These are phyloP conservation scores for Chytriomyces sp. DNA, from an alignment of 192 early-diverging fungal species.

Conservation along the genomic window DNA sequence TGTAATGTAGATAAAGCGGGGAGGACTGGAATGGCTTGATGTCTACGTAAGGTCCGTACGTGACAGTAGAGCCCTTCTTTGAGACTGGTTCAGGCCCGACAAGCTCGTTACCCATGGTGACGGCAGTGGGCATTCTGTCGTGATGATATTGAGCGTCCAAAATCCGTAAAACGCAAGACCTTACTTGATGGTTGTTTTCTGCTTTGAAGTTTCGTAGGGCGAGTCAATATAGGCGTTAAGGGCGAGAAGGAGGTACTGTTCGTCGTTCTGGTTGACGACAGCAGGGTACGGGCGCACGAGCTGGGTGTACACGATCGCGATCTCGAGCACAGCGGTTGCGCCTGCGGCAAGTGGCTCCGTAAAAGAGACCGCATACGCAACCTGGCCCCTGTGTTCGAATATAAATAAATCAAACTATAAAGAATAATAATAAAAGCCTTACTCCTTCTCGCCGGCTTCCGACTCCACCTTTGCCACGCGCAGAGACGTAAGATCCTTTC, in stretches of 20 bases:
- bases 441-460: too few relatives aligned
- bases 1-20: conserved; percentile 67
- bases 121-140: conserved; percentile 35
- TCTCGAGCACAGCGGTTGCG: conserved; percentile 30
- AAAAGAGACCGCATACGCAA: conserved; percentile 30
- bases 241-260: conserved; percentile 66
- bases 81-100: conserved; percentile 30
- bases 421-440: conserved; percentile 42
- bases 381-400: conserved; percentile 8
- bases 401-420: conserved; percentile 21
- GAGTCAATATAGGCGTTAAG: conserved; percentile 65
- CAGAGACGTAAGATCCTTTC: too few relatives aligned
- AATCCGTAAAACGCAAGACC: conserved; percentile 24
- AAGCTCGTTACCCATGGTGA: conserved; percentile 32
- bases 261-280: conserved; percentile 60
- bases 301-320: conserved; percentile 38
- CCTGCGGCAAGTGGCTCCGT: conserved; percentile 24
- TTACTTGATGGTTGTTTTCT: conserved; percentile 80
- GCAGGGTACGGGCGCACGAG: conserved; percentile 43
- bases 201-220: conserved; percentile 69
- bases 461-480: too few relatives aligned
- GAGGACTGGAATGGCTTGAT: conserved; percentile 43
- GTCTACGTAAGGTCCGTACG: conserved; percentile 72
- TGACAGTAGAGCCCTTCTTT: conserved; percentile 59
- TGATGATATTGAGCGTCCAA: background rate